These are phyloP conservation scores for Chenopodium berlandieri DNA, from an alignment of 148 eudicot species.

Conservation along the genomic window DNA sequence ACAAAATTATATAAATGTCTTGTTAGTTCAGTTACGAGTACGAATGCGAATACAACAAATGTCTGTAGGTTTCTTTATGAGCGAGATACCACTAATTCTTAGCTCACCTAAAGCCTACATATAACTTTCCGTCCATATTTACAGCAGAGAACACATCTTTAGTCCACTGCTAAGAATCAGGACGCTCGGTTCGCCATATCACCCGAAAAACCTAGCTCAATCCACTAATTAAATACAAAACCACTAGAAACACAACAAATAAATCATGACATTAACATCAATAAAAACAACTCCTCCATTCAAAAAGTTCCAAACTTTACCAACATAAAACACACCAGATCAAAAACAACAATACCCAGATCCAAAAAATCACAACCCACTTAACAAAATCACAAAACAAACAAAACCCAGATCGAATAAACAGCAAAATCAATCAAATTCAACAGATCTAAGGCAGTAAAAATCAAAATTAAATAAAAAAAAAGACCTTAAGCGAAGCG, in stretches of 20 bases:
- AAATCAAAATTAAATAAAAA: neutral
- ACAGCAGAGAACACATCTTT: constrained; percentile 51
- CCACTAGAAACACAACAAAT: neutral
- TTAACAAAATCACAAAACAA: neutral
- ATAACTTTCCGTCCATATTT: constrained; percentile 60
- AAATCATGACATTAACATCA: neutral
- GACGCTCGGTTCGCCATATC: constrained; percentile 29
- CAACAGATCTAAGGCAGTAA: constrained; percentile 14
- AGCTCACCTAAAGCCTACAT: constrained; percentile 61
- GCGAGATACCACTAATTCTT: constrained; percentile 26
- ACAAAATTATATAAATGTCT: neutral
- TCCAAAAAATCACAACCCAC: constrained; percentile 16
- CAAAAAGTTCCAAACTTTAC: constrained; percentile 17
- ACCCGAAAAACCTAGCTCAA: neutral
- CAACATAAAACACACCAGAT: neutral
- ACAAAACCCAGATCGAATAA: constrained; percentile 14
- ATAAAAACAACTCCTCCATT: neutral
- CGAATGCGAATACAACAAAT: neutral
- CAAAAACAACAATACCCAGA: constrained; percentile 14
- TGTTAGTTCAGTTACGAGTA: neutral
- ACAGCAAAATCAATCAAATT: constrained; percentile 1
- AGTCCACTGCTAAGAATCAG: constrained; percentile 60
- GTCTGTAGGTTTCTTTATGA: constrained; percentile 57
- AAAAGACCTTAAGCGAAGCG: constrained; percentile 44
- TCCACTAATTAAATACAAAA: neutral